Conservation (phyloP, 2,329 filamentous ascomycete genomes). For the Metarhizium robertsii region DNA sequence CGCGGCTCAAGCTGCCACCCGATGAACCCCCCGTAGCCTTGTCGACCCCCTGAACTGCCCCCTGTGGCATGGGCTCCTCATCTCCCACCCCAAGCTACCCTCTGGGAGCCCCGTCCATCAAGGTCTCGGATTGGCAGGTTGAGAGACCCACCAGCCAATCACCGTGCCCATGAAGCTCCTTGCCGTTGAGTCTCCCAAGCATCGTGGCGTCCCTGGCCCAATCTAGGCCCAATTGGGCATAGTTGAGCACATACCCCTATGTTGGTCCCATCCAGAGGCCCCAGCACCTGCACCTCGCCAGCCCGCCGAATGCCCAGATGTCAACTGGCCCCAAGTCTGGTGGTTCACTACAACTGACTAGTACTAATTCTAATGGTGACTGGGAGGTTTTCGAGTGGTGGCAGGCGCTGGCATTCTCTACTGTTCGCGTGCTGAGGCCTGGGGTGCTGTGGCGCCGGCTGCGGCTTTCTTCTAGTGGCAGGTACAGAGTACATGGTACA, state of each 20-base stretch:
- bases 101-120: background rate
- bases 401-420: background rate
- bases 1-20: no score
- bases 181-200: constrained; percentile 1
- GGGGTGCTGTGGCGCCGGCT: background rate
- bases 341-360: background rate
- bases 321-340: background rate
- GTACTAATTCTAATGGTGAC: no score
- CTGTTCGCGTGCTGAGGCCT: background rate
- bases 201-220: background rate
- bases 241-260: constrained; percentile 24
- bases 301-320: background rate
- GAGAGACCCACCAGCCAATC: constrained; percentile 1
- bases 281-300: constrained; percentile 11
- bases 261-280: constrained; percentile 16
- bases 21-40: no score
- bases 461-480: background rate
- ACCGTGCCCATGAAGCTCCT: background rate
- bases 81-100: background rate
- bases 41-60: background rate
- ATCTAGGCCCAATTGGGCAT: constrained; percentile 15
- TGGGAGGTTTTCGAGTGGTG: no score
- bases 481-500: background rate
- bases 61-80: background rate
- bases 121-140: constrained; percentile 5